Percentiles rank a stretch among this genome's conserved stretches.
Conservation (phyloP, 2,329 filamentous ascomycete genomes). For the Trichoderma sp. region DNA sequence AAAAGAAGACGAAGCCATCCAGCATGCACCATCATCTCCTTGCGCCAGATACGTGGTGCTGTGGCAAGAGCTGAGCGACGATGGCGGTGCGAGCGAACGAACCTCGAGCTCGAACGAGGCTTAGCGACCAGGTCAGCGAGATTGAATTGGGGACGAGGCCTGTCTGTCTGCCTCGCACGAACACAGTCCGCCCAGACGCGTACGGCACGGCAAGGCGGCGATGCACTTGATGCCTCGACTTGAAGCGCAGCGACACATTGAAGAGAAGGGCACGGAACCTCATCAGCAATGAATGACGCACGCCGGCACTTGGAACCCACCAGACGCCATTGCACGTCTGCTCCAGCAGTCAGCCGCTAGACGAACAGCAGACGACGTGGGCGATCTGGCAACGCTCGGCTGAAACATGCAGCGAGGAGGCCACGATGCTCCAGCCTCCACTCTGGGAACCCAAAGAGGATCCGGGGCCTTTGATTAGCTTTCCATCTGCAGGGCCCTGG, state of each 20-base stretch:
- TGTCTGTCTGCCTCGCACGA: neutral
- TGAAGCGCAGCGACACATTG: too few species aligned
- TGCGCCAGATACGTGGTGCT: neutral
- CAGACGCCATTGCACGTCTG: neutral
- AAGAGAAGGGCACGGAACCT: conserved; percentile 10
- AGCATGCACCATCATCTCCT: neutral
- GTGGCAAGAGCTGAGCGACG: neutral
- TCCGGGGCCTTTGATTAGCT: conserved; percentile 19
- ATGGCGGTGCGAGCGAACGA: neutral
- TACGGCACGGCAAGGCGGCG: neutral
- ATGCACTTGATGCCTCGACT: neutral
- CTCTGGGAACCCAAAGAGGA: neutral
- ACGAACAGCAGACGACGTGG: conserved; percentile 8
- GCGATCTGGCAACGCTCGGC: neutral
- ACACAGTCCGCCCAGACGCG: neutral
- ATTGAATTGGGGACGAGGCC: neutral
- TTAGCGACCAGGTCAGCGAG: neutral
- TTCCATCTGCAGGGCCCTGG: neutral
- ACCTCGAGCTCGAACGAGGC: neutral
- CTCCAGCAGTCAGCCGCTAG: conserved; percentile 10
- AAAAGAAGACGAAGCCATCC: neutral
- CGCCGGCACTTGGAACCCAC: conserved; percentile 18
- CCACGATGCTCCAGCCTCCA: conserved; percentile 15
- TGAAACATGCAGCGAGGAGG: conserved; percentile 15
- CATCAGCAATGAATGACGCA: conserved; percentile 16